Base-by-base conservation (phyloP, 1,284 basidiomycete species). In the Cryptococcus sp. region DNA sequence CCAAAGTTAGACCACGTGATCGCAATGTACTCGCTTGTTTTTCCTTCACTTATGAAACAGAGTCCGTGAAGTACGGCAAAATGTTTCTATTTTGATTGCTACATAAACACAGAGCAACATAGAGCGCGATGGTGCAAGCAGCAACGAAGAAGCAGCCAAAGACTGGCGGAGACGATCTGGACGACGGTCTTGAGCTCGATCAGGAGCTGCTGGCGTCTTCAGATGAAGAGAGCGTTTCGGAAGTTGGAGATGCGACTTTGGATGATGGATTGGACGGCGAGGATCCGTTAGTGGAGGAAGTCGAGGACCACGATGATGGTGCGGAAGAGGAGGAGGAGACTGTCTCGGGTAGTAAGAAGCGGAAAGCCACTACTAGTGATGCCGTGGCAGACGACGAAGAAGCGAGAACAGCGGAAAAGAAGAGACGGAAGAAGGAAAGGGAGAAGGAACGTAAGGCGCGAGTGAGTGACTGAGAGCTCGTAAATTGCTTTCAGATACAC, bases 131-230 rank as follows among this genome's bases (percentile, higher is more conserved):
- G 63, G 52, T 50, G 16, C 55, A 58, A 43, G 52, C 46, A 20
- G 38, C 50, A 29, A 43, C 22, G 23, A 39, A 54, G 19, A 46
- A 47, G 40, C 26, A 29, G 10, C 22, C 46, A 13, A 66, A 65
- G 50, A 68, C 67, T 19, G 66, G 65, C 16, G 74, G 73, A 19
- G 75, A 78, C 57, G 73, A 76, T 56, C 66, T 76, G 15, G 76
- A 78, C 58, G 74, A 78, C 58, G 72, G 64, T 26, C 58, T 67
- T 5, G 66, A 69, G 52, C 58, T 65, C 16, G 69, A 70, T 46
- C 62, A 58, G 10, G 58, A 68, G 43, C 58, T 66, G 40, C 25
- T 69, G 15, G 67, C 63, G 20, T 45, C 60, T 22, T 69, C 74
- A 47, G 72, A 74, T 46, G 65, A 68, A 17, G 65, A 66, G 29